Percentiles rank a stretch among this genome's conserved stretches.
Conservation (phyloP, 768 basidiomycete genomes). For the Hysterangium stoloniferum region DNA sequence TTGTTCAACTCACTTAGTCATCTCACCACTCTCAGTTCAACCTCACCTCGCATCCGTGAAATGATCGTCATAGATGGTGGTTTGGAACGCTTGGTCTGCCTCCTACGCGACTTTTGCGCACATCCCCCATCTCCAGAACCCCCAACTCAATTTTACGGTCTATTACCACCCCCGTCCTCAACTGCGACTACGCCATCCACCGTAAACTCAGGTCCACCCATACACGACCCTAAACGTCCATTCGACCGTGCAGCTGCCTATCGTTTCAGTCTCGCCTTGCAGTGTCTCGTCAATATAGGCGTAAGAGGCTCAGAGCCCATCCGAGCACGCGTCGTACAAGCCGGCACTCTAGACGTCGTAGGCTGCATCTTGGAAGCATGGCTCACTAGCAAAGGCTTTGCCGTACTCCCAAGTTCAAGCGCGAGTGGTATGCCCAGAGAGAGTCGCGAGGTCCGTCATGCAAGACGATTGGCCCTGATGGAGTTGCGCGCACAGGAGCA, state of each 20-base stretch:
- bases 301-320: conserved; percentile 92
- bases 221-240: conserved; percentile 5
- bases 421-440: conserved; percentile 71
- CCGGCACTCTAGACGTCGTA: conserved; percentile 88
- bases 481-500: conserved; percentile 50
- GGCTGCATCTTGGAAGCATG: conserved; percentile 92
- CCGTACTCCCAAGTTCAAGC: conserved; percentile 71
- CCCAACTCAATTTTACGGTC: conserved; percentile 68
- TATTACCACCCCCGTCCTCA: conserved; percentile 43
- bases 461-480: conserved; percentile 44
- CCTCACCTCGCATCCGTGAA: conserved; percentile 95
- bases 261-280: conserved; percentile 88
- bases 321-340: conserved; percentile 86
- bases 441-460: conserved; percentile 64
- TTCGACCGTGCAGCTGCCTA: conserved; percentile 84
- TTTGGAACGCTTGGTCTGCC: conserved; percentile 88
- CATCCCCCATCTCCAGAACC: conserved; percentile 78
- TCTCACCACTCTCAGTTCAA: conserved; percentile 93
- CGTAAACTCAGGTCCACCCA: conserved; percentile 33
- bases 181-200: conserved; percentile 7
- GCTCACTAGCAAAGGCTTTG: conserved; percentile 82
- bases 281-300: conserved; percentile 95
- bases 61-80: conserved; percentile 98
- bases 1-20: conserved; percentile 93
- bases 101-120: conserved; percentile 83